Evolutionary conservation across 257 asterid genomes (phyloP).

Genomic region (Solanum corneliomulleri): DNA sequence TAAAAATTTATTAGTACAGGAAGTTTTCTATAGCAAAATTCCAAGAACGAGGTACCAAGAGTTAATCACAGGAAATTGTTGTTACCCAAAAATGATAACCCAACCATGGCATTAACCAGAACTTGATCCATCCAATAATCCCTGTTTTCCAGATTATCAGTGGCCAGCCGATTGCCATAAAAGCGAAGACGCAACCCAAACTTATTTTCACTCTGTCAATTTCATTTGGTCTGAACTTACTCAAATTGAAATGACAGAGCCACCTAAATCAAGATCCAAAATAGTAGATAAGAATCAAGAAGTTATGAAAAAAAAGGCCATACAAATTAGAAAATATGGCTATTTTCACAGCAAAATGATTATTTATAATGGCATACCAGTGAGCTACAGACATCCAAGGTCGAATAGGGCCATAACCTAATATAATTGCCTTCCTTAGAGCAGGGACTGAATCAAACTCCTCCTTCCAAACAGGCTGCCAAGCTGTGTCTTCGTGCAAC

Average conservation of each 20-base stretch:
- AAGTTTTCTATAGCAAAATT: neutral
- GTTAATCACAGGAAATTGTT: neutral
- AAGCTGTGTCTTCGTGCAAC: slow-evolving; percentile 91
- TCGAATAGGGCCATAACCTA: slow-evolving; percentile 75
- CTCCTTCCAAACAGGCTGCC: slow-evolving; percentile 61
- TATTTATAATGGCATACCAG: slow-evolving; percentile 37
- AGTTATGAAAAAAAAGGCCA: neutral
- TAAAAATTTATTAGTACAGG: neutral
- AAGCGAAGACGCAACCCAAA: slow-evolving; percentile 82
- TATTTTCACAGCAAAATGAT: neutral
- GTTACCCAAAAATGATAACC: slow-evolving; percentile 99
- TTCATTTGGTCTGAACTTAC: slow-evolving; percentile 84
- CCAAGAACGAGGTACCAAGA: neutral
- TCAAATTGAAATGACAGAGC: slow-evolving; percentile 63
- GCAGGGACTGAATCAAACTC: slow-evolving; percentile 46
- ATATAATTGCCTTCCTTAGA: slow-evolving; percentile 64
- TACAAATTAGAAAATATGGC: neutral
- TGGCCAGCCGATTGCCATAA: slow-evolving; percentile 98
- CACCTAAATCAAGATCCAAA: slow-evolving; percentile 35
- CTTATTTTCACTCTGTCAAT: slow-evolving; percentile 87
- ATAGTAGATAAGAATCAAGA: neutral
- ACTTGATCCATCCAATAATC: slow-evolving; percentile 81
- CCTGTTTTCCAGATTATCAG: slow-evolving; percentile 70
- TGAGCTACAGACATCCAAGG: slow-evolving; percentile 93
- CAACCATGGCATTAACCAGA: slow-evolving; percentile 97